phyloP scores from a whole-genome alignment of 768 basidiomycete species.

The Pulveroboletus frians region DNA sequence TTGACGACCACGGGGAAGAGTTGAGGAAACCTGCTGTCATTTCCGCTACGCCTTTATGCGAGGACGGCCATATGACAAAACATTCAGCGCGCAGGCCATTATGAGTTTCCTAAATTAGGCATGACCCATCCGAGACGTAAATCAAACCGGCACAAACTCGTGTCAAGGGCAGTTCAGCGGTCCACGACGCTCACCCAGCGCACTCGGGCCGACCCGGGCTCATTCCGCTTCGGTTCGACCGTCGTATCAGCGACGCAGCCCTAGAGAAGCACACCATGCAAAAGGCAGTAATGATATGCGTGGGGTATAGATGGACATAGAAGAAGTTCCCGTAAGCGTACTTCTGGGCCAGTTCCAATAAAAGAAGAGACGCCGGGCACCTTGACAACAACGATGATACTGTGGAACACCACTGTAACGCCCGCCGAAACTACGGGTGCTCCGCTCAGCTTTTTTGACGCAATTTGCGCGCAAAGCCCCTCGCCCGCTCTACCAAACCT shows the following conservation, averaged over 20 bases:
- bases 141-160: constrained; percentile 9
- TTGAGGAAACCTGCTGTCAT: background rate
- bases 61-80: constrained; percentile 13
- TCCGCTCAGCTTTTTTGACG: constrained; percentile 34
- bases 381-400: constrained; percentile 26
- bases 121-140: constrained; percentile 23
- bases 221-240: constrained; percentile 19
- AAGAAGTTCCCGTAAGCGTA: constrained; percentile 16
- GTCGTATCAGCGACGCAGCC: constrained; percentile 15
- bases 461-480: constrained; percentile 39
- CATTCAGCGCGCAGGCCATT: constrained; percentile 11
- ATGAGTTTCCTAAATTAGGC: constrained; percentile 8
- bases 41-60: constrained; percentile 20
- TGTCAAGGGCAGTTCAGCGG: constrained; percentile 5
- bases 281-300: constrained; percentile 3
- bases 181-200: background rate
- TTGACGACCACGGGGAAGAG: background rate
- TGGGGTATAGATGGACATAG: constrained; percentile 25
- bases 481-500: constrained; percentile 36
- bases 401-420: constrained; percentile 18
- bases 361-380: constrained; percentile 14
- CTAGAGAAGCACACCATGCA: constrained; percentile 9
- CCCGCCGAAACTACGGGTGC: constrained; percentile 6
- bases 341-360: constrained; percentile 11
- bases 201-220: background rate